Evolutionary conservation across 2,329 filamentous ascomycete species (phyloP), one percentile per base, ranked within the genome.

Genomic region (Aspergillus ustus): DNA sequence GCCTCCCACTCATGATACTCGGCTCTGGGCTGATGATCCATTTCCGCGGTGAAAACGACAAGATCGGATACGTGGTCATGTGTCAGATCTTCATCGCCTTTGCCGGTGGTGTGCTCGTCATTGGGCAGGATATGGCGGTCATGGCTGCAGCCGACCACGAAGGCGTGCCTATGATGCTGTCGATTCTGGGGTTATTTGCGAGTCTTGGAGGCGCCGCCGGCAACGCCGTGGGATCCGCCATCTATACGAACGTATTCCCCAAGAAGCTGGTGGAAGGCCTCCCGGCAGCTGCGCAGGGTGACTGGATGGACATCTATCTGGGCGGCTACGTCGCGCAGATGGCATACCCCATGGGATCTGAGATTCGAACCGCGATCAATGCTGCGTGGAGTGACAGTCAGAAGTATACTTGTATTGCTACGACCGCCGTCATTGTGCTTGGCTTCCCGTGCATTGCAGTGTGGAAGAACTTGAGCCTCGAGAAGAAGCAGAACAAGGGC

Each of bases 221-320:
- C 1, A 62, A 64, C 19, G 71, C 73, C 2, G 72, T 75, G 22
- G 63, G 66, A 0, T 67, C 70, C 4, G 66, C 69, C 25, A 87
- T 90, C 65, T 90, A 87, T 84, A 85, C 82, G 2, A 81, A 83
- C 62, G 82, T 83, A 1, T 85, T 89, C 72, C 80, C 80, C 8
- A 68, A 75, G 2, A 77, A 79, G 0, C 77, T 89, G 11, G 63
- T 64, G 34, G 69, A 70, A 28, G 75, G 80, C 57, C 75, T 88
- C 0, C 85, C 85, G 0, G 68, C 59, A 0, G 62, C 66, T 7
- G 19, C 63, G 0, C 68, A 73, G 44, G 63, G 65, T 13, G 64
- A 69, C 31, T 60, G 52, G 19, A 53, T 52, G 1, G 28, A 55
- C 1, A 71, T 78, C 28, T 75, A 67, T 53, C 7, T 66, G 3